Evolutionary conservation across 371 early-diverging fungal species (phyloP).

Genomic region (Syncephalastrum racemosum): DNA sequence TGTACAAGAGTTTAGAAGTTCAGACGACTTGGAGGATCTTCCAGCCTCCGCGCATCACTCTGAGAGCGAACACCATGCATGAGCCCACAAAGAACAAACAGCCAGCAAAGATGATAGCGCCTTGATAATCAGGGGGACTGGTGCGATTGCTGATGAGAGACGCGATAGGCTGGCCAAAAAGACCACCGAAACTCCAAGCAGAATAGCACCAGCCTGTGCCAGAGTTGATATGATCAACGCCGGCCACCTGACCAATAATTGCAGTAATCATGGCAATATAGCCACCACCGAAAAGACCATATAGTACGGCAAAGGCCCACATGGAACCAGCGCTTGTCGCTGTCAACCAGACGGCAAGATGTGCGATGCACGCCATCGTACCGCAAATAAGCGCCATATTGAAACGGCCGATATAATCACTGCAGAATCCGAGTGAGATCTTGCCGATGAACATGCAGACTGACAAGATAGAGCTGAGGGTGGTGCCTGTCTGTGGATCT

Average conservation of each 20-base stretch:
- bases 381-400: constrained; percentile 54
- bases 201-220: constrained; percentile 52
- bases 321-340: constrained; percentile 39
- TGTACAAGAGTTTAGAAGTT: constrained; percentile 41
- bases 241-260: constrained; percentile 49
- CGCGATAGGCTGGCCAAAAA: constrained; percentile 54
- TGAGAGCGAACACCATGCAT: constrained; percentile 22
- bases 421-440: constrained; percentile 41
- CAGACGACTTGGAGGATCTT: constrained; percentile 9
- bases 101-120: constrained; percentile 23
- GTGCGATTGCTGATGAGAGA: constrained; percentile 38
- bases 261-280: constrained; percentile 55
- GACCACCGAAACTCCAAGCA: constrained; percentile 48
- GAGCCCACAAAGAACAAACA: constrained; percentile 28
- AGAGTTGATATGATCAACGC: constrained; percentile 50
- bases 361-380: constrained; percentile 42
- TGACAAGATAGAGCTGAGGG: constrained; percentile 45
- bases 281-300: constrained; percentile 59
- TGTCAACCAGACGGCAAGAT: constrained; percentile 40
- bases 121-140: constrained; percentile 14
- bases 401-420: constrained; percentile 59
- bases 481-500: constrained; percentile 32
- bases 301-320: constrained; percentile 44
- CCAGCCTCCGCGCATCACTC: constrained; percentile 31
- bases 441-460: constrained; percentile 50